Percentiles rank a stretch among this genome's conserved stretches.
These are phyloP conservation scores for Lineolata rhizophorae DNA, from an alignment of 495 filamentous ascomycete species.

Conservation along the genomic window DNA sequence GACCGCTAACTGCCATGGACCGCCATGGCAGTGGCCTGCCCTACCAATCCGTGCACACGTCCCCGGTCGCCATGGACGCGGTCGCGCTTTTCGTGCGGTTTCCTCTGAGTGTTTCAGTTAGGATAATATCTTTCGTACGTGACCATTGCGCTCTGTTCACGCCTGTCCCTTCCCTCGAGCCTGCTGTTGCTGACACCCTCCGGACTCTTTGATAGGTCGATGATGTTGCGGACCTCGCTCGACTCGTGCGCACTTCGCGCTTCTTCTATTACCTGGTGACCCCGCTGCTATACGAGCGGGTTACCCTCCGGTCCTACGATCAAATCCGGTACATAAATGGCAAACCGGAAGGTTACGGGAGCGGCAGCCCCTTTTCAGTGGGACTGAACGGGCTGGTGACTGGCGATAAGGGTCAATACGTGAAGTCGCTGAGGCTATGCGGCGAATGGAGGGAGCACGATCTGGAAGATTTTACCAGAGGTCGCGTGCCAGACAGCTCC, in stretches of 20 bases:
- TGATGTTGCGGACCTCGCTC: conserved; percentile 31
- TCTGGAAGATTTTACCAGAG: conserved; percentile 32
- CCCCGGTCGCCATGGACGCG: no score
- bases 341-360: conserved; percentile 35
- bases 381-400: conserved; percentile 38
- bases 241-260: conserved; percentile 35
- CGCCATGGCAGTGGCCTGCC: no score
- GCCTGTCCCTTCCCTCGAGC: no score
- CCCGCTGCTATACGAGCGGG: conserved; percentile 33
- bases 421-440: conserved; percentile 29
- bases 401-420: conserved; percentile 26
- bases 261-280: conserved; percentile 44
- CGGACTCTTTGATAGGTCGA: no score
- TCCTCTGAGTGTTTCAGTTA: no score
- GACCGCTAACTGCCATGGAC: no score
- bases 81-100: no score
- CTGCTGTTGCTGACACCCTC: no score
- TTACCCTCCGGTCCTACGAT: conserved; percentile 35
- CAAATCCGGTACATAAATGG: conserved; percentile 37
- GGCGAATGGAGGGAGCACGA: conserved; percentile 37
- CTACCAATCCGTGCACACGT: no score
- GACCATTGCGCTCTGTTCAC: no score
- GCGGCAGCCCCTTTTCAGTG: conserved; percentile 39
- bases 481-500: conserved; percentile 35
- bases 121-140: no score